Evolutionary conservation across 139 green algal species (phyloP).

Genomic region (Picochlorum costavermella): DNA sequence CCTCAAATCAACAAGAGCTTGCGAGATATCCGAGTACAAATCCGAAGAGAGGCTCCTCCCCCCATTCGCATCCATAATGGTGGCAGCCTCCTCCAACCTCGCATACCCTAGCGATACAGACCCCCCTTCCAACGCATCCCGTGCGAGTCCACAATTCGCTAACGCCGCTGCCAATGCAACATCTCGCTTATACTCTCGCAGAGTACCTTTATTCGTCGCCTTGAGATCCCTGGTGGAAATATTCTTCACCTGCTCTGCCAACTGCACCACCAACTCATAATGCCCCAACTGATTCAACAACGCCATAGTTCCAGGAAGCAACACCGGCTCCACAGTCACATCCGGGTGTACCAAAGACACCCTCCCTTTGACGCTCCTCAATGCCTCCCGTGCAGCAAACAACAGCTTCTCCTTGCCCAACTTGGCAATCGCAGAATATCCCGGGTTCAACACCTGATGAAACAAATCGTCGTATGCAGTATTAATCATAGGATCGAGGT

Average conservation of each 20-base stretch:
- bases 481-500: conserved; percentile 8
- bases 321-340: conserved; percentile 32
- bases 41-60: conserved; percentile 27
- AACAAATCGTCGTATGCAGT: conserved; percentile 6
- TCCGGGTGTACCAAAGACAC: conserved; percentile 15
- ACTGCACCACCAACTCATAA: conserved; percentile 33
- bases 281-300: conserved; percentile 49
- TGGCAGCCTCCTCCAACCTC: conserved; percentile 50
- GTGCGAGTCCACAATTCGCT: conserved; percentile 45
- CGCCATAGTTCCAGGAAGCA: conserved; percentile 45
- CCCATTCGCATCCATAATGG: conserved; percentile 8
- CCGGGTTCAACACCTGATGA: neutral
- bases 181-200: conserved; percentile 24
- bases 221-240: conserved; percentile 18
- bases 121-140: conserved; percentile 16
- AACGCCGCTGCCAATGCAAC: conserved; percentile 48
- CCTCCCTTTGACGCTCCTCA: conserved; percentile 19
- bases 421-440: conserved; percentile 32
- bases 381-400: conserved; percentile 23
- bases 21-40: conserved; percentile 39
- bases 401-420: conserved; percentile 39
- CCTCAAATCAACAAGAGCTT: conserved; percentile 33
- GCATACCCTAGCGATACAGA: conserved; percentile 22
- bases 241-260: conserved; percentile 18
- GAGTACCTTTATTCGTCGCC: neutral